These are phyloP conservation scores for Cerrena zonata DNA, from an alignment of 1,284 basidiomycete species.

Conservation along the genomic window DNA sequence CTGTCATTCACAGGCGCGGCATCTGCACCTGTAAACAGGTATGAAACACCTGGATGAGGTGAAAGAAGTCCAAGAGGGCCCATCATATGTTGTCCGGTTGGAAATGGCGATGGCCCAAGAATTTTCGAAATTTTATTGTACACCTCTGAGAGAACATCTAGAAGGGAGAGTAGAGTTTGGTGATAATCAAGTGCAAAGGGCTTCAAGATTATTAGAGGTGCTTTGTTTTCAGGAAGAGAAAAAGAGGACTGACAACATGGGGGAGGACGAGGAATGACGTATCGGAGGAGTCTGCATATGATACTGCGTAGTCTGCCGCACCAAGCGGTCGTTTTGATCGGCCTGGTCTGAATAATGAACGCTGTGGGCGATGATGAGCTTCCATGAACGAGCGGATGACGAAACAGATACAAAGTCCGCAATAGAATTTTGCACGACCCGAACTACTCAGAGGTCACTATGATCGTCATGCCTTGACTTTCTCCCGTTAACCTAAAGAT, in stretches of 20 bases:
- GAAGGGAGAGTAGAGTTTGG: constrained; percentile 76
- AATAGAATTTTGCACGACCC: background rate
- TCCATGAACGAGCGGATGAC: no score
- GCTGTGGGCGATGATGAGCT: constrained; percentile 28
- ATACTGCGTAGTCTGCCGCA: constrained; percentile 54
- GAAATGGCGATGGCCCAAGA: constrained; percentile 70
- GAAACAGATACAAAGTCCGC: no score
- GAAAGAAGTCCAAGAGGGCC: constrained; percentile 67
- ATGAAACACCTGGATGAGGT: constrained; percentile 76
- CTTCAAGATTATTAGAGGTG: constrained; percentile 32
- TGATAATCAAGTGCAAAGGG: constrained; percentile 83
- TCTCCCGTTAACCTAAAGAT: no score
- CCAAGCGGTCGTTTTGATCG: constrained; percentile 46
- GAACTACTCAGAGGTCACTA: no score
- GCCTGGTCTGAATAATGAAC: constrained; percentile 52
- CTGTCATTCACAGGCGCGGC: constrained; percentile 28
- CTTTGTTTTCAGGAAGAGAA: background rate
- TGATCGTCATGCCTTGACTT: no score
- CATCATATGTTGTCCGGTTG: constrained; percentile 66
- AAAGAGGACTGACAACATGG: constrained; percentile 54
- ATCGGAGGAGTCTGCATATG: constrained; percentile 57
- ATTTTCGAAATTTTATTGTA: constrained; percentile 80
- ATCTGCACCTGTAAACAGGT: constrained; percentile 52
- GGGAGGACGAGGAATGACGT: constrained; percentile 69
- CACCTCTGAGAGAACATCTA: constrained; percentile 80